These are phyloP conservation scores for Hypoxylon sp. DNA, from an alignment of 2,329 filamentous ascomycete species.

Conservation along the genomic window DNA sequence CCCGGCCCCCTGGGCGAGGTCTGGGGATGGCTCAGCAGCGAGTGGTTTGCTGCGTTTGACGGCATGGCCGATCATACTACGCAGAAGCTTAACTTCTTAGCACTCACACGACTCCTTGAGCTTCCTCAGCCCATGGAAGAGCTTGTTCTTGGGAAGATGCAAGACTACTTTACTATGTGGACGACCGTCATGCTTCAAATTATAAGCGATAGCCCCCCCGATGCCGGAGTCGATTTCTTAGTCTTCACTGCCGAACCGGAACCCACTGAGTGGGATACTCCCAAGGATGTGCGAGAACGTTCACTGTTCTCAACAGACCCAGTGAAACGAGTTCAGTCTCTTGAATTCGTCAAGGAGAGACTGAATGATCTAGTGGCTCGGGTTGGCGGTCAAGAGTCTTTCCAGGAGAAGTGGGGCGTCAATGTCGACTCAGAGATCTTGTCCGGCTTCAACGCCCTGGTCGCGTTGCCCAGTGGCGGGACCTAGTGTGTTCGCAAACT, in stretches of 20 bases:
- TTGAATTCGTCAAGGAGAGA: constrained; percentile 74
- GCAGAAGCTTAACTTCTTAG: constrained; percentile 80
- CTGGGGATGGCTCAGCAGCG: constrained; percentile 71
- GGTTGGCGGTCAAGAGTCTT: constrained; percentile 75
- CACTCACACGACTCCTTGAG: constrained; percentile 79
- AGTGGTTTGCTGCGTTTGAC: constrained; percentile 79
- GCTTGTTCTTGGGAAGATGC: constrained; percentile 73
- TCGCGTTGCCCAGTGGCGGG: constrained; percentile 11
- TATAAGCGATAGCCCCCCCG: constrained; percentile 64
- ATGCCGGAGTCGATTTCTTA: constrained; percentile 66
- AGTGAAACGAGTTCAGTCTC: constrained; percentile 75
- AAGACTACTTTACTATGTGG: constrained; percentile 84
- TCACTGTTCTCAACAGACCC: constrained; percentile 72
- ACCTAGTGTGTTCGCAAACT: constrained; percentile 25
- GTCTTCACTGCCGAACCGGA: constrained; percentile 61
- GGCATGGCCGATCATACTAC: constrained; percentile 75
- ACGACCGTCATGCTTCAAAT: constrained; percentile 77
- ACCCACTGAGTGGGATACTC: constrained; percentile 68
- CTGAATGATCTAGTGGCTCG: constrained; percentile 71
- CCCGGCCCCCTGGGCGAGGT: constrained; percentile 64
- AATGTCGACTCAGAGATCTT: constrained; percentile 83
- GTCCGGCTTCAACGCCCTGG: constrained; percentile 69
- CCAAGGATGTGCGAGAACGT: constrained; percentile 67
- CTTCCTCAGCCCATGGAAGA: constrained; percentile 70
- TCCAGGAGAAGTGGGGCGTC: constrained; percentile 77